Base-by-base conservation (phyloP, 495 filamentous ascomycete genomes). In the Hypomontagnella monticulosa region DNA sequence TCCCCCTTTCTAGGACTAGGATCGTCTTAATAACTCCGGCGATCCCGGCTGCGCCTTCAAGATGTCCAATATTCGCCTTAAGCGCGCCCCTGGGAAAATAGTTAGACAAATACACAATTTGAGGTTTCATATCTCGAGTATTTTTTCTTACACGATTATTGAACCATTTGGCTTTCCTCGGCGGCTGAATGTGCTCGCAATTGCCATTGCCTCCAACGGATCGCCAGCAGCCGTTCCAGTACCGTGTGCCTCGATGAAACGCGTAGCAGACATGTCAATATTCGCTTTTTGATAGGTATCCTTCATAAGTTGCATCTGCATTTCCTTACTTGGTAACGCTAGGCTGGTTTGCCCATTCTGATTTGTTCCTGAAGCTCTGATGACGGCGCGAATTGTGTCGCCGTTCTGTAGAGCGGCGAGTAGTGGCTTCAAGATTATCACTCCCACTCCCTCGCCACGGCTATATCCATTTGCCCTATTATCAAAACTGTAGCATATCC, bases 391-490 rank as follows among this genome's bases (percentile, higher is more conserved):
- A 42, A 89, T 83, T 1, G 78, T 78, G 51, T 83, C 75, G 3
- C 75, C 74, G 49, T 81, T 76, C 1, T 32, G 15, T 3, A 81
- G 11, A 1, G 80, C 87, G 38, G 81, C 76, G 1, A 50, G 38
- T 0, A 88, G 69, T 5, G 51, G 63, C 68, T 89, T 91, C 3
- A 91, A 27, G 3, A 80, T 71, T 0, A 88, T 14, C 1, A 75
- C 75, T n/a, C 68, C 78, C 12, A 87, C 55, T 1, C 78, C 87
- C 49, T 91, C 88, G 0, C 76, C 88, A 3, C 86, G 72, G 0
- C 68, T 83, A 70, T 86, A 90, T 0, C 88, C 88, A 69, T 87
- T 74, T 0, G 86, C 88, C 0, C 55, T 41, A 0, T 75, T 72
- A 61, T 86, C 83, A 64, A 86, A 91, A 4, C 80, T 81, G 30